Evolutionary conservation across 2,329 filamentous ascomycete species (phyloP).

Genomic region (Diaporthe citriasiana): DNA sequence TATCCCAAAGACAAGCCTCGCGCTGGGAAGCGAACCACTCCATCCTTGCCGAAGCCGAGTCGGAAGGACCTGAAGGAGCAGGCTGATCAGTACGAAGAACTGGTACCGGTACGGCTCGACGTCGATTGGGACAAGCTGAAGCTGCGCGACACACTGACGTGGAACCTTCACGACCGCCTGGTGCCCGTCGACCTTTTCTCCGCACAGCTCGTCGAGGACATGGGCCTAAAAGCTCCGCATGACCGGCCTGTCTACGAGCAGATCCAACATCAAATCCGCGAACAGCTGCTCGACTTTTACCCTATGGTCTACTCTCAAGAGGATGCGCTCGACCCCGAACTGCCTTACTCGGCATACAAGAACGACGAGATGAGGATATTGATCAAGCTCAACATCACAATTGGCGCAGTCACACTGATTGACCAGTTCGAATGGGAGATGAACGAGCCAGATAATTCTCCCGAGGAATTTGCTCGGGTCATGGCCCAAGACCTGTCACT

Average conservation of each 20-base stretch:
- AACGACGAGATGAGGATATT: constrained; percentile 99
- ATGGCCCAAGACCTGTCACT: constrained; percentile 93
- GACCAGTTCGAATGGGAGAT: constrained; percentile 99
- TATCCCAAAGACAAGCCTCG: constrained; percentile 85
- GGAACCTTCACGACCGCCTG: constrained; percentile 95
- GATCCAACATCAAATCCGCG: constrained; percentile 79
- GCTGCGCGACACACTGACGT: constrained; percentile 96
- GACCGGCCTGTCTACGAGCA: constrained; percentile 74
- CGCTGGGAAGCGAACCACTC: constrained; percentile 82
- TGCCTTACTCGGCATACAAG: constrained; percentile 95
- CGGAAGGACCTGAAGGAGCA: constrained; percentile 87
- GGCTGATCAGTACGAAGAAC: constrained; percentile 90
- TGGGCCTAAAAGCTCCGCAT: constrained; percentile 82
- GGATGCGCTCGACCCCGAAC: constrained; percentile 87
- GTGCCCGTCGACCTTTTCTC: constrained; percentile 86
- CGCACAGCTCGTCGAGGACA: constrained; percentile 90
- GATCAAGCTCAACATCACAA: constrained; percentile 97
- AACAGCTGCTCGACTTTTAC: constrained; percentile 94
- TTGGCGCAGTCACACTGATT: constrained; percentile 91
- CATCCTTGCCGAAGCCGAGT: constrained; percentile 75
- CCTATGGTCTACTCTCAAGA: constrained; percentile 92
- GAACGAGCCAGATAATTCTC: constrained; percentile 93
- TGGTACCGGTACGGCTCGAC: constrained; percentile 91
- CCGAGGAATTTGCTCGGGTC: constrained; percentile 91
- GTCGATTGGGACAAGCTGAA: constrained; percentile 97